phyloP scores from a whole-genome alignment of 1,284 basidiomycete species.

The Moesziomyces globuligerus region DNA sequence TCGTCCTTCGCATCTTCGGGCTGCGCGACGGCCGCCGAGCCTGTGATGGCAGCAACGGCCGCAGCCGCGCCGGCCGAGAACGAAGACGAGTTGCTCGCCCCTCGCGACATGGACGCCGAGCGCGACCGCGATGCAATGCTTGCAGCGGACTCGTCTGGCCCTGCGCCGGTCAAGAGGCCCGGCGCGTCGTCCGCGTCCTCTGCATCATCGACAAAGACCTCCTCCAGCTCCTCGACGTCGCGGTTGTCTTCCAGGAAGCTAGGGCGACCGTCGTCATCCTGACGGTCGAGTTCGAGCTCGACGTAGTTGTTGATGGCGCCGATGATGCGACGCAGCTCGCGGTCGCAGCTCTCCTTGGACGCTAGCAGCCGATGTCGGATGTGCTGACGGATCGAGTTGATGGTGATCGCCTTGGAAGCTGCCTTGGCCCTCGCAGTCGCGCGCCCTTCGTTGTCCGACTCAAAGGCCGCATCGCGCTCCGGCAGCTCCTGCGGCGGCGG shows the following conservation, averaged over 20 bases:
- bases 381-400: conserved; percentile 84
- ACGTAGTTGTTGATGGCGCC: conserved; percentile 92
- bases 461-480: conserved; percentile 19
- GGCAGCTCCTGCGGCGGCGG: conserved; percentile 1
- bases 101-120: conserved; percentile 29
- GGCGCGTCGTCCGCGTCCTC: conserved; percentile 22
- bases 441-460: conserved; percentile 41
- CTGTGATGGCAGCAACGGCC: conserved; percentile 29
- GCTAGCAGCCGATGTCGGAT: conserved; percentile 90
- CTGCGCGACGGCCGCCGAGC: conserved; percentile 6
- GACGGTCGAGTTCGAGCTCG: conserved; percentile 83
- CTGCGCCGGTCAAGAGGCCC: not conserved
- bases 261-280: conserved; percentile 70
- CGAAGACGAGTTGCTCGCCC: conserved; percentile 23
- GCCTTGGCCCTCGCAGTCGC: conserved; percentile 21
- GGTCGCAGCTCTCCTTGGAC: conserved; percentile 95
- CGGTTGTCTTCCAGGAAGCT: conserved; percentile 28
- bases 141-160: not conserved
- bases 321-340: conserved; percentile 89
- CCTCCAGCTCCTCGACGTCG: conserved; percentile 70
- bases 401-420: conserved; percentile 58
- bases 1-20: conserved; percentile 7
- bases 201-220: conserved; percentile 70
- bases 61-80: conserved; percentile 41
- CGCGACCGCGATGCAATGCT: conserved; percentile 8